Evolutionary conservation across 768 basidiomycete species (phyloP), one percentile per base, ranked within the genome.

Genomic region (Boletus patriciae): DNA sequence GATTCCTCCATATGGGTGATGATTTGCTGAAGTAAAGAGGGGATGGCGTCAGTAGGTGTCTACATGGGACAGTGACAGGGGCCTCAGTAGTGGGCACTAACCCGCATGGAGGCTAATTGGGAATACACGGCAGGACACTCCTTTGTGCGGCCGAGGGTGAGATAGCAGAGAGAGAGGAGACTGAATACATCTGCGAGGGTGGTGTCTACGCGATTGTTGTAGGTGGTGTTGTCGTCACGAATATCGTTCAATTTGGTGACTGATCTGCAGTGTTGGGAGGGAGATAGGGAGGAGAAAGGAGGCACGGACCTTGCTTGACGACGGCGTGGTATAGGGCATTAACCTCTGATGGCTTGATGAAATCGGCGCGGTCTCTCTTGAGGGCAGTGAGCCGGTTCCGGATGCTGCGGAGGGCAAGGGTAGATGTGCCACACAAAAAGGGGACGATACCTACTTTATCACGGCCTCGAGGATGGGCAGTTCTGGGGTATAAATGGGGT

Each of bases 1-100:
- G 92, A 94, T 70, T 99, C 97, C 72, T 94, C 91, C 88, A 98
- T 91, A 69, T 95, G 92, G 69, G 88, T 87, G 46, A 96, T 81
- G 37, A 97, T 88, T 94, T 94, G 90, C 92, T 96, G 76, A 55
- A 64, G 57, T 55, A 64, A 62, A 63, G 65, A 49, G 43, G 47
- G 50, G 45, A 56, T 50, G 46, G 50, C 25, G 54, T 71, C 62
- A 71, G 70, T 62, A 71, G 13, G 59, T 43, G 61, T 68, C 59
- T 66, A 63, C 45, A 52, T 19, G 52, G 63, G 50, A 58, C 31
- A 60, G 58, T 46, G 62, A 56, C 59, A 63, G 53, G 64, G 48
- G 60, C 27, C 50, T 50, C 9, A 4, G 23, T 33, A 54, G 50
- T 54, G 50, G 43, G 55, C 50, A 87, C 94, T 82, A 67, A 98